These are phyloP conservation scores for Ascochyta rabiei DNA, from an alignment of 2,329 filamentous ascomycete species.

Conservation along the genomic window DNA sequence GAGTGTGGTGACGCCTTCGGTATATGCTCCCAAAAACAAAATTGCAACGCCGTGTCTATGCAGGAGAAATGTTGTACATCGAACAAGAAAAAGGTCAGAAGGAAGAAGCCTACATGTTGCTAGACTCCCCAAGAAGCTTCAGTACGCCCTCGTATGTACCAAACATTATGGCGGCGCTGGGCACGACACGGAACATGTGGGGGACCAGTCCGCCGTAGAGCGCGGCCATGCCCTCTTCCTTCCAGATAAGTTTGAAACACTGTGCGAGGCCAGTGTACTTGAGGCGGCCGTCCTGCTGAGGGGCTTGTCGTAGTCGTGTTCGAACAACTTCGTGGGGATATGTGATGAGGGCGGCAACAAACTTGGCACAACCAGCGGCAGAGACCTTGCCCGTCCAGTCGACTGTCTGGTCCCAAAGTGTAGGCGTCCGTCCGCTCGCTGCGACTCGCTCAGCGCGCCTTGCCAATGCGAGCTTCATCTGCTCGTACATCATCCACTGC, in stretches of 20 bases:
- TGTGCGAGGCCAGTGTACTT: constrained; percentile 91
- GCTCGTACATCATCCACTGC: constrained; percentile 94
- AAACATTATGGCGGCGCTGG: constrained; percentile 95
- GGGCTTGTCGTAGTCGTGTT: constrained; percentile 83
- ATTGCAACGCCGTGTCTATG: constrained; percentile 17
- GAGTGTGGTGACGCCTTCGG: constrained; percentile 11
- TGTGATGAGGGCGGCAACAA: constrained; percentile 80
- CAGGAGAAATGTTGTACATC: constrained; percentile 17
- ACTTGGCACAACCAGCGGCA: constrained; percentile 83
- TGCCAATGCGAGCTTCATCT: constrained; percentile 79
- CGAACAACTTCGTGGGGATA: constrained; percentile 93
- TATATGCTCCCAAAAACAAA: constrained; percentile 9
- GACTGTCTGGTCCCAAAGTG: constrained; percentile 74
- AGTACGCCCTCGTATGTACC: constrained; percentile 74
- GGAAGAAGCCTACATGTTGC: constrained; percentile 38
- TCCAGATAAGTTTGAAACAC: constrained; percentile 86
- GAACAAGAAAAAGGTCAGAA: not conserved
- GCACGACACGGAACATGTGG: constrained; percentile 88
- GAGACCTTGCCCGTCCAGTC: constrained; percentile 79
- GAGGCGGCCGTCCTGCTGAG: constrained; percentile 70
- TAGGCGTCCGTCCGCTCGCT: constrained; percentile 67
- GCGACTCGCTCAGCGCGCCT: constrained; percentile 63
- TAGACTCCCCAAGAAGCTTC: constrained; percentile 53
- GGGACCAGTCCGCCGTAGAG: constrained; percentile 91
- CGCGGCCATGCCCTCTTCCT: constrained; percentile 83